phyloP scores from a whole-genome alignment of 345 rosid species.

The Dipteronia dyeriana region DNA sequence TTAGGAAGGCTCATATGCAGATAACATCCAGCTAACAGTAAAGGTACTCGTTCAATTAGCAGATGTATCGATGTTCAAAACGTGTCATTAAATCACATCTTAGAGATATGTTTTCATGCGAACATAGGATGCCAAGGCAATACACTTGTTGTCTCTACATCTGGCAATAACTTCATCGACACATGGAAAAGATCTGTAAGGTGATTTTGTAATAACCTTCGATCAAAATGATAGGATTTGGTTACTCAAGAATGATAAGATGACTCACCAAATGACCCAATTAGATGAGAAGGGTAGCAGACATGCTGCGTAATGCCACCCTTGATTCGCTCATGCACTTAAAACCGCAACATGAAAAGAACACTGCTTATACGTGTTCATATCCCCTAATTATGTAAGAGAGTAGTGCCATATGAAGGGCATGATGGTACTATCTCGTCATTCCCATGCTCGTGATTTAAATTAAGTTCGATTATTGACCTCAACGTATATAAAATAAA shows the following conservation, averaged over 20 bases:
- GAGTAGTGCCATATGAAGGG: not conserved
- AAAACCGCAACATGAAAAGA: not conserved
- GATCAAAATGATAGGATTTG: not conserved
- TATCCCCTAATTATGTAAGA: not conserved
- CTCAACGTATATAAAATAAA: not conserved
- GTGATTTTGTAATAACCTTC: not conserved
- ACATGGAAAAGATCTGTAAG: not conserved
- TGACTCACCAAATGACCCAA: not conserved
- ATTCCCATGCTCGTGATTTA: no score
- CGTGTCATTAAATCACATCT: not conserved
- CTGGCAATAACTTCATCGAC: not conserved
- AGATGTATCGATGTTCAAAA: not conserved
- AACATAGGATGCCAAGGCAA: not conserved
- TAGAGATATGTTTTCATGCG: not conserved
- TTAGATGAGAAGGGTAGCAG: not conserved
- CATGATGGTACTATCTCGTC: not conserved
- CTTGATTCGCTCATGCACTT: not conserved
- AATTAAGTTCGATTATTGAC: slow-evolving; percentile 4
- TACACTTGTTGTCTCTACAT: not conserved
- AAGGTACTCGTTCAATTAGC: not conserved
- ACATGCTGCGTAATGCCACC: not conserved
- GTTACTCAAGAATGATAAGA: not conserved
- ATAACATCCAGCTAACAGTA: not conserved
- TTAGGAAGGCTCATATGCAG: not conserved
- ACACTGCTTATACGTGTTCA: not conserved